phyloP scores from a whole-genome alignment of 306 rosid species.

The Trifolium repens region DNA sequence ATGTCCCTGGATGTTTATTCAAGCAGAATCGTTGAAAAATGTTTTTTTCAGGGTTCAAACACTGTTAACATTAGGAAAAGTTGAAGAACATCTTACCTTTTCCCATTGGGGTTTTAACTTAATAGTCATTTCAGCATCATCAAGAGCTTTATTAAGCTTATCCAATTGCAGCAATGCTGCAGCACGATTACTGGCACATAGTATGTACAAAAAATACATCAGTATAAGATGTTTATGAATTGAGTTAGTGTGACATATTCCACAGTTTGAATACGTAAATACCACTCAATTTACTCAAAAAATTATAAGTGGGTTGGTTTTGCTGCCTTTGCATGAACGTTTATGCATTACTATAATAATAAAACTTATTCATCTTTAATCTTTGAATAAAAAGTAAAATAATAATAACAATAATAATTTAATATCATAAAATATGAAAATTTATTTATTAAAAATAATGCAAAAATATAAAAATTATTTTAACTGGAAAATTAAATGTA shows the following conservation, averaged over 20 bases:
- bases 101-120: constrained; percentile 93
- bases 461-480: no score
- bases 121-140: constrained; percentile 92
- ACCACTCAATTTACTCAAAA: constrained; percentile 7
- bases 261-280: constrained; percentile 5
- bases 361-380: no score
- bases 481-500: no score
- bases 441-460: no score
- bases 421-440: no score
- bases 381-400: no score
- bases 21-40: constrained; percentile 32
- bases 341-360: no score
- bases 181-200: constrained; percentile 85
- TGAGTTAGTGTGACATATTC: constrained; percentile 2
- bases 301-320: neutral
- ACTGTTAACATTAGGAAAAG: constrained; percentile 14
- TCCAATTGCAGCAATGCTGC: constrained; percentile 96
- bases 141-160: constrained; percentile 93
- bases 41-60: constrained; percentile 34
- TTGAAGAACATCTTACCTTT: constrained; percentile 57
- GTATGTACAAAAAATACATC: constrained; percentile 39
- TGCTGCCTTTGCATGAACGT: no score
- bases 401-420: no score
- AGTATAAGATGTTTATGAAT: constrained; percentile 27
- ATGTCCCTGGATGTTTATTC: constrained; percentile 74